A percentile compares a stretch with the other conserved stretches of the same genome.
phyloP scores from a whole-genome alignment of 352 stramenopile genomes.

The Aphanomyces cochlioides region DNA sequence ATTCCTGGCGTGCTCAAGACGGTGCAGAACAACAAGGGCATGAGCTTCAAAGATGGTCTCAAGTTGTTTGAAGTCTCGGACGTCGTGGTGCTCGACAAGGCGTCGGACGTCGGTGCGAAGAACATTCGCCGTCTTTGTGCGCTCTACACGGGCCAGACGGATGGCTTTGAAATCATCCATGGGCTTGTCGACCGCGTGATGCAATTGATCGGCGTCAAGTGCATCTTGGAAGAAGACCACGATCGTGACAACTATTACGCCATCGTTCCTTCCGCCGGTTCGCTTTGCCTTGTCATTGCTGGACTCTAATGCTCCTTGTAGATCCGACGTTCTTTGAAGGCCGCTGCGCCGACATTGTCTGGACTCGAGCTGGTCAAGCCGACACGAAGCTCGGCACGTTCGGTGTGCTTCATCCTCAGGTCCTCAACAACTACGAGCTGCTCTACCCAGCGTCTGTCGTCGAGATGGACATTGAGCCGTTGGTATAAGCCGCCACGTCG shows the following conservation, averaged over 20 bases:
- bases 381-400: conserved; percentile 90
- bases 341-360: conserved; percentile 93
- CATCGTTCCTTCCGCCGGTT: conserved; percentile 27
- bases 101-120: conserved; percentile 91
- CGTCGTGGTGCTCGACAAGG: conserved; percentile 94
- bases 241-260: conserved; percentile 60
- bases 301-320: conserved; percentile 35
- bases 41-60: conserved; percentile 95
- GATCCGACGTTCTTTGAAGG: conserved; percentile 94
- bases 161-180: conserved; percentile 99
- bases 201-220: conserved; percentile 93
- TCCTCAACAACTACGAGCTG: conserved; percentile 98
- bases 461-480: conserved; percentile 97
- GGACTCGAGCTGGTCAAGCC: conserved; percentile 69
- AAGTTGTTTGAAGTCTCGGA: conserved; percentile 99
- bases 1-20: conserved; percentile 98
- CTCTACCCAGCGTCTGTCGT: conserved; percentile 94
- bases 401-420: conserved; percentile 97
- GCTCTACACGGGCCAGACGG: conserved; percentile 95
- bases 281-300: conserved; percentile 30
- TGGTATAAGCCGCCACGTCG: conserved; percentile 75
- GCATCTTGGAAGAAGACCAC: conserved; percentile 58
- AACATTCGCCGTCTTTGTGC: conserved; percentile 96
- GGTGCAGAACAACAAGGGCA: conserved; percentile 97
- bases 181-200: conserved; percentile 99